Base-by-base conservation (phyloP, 1,284 basidiomycete species). In the Cryptococcus hybrid region DNA sequence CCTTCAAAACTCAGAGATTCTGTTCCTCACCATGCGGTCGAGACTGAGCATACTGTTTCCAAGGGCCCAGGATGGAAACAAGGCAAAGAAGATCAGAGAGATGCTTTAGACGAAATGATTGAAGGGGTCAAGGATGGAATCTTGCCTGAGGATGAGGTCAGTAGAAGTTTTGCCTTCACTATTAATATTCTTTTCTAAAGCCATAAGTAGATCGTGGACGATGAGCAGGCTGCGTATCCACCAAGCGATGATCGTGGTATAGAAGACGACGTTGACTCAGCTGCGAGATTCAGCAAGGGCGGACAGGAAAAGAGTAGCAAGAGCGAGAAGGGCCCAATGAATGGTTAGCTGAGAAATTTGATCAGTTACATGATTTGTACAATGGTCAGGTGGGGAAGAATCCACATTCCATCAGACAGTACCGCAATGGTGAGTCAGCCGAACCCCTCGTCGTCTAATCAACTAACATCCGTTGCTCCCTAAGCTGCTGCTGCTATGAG, bases 341-440 rank as follows among this genome's bases (percentile, higher is more conserved):
- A 48, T 71, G 64, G 61, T 66, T 79, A 4, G 74, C 75, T 0
- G 55, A 60, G 50, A 66, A 74, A 55, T 71, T 79, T 51, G 74
- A 77, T 24, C 59, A 73, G 36, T 58, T 78, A 30, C 65, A 69
- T 49, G 56, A 64, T 11, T 47, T 75, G 43, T 79, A 78, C 52
- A 58, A 69, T 35, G 73, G 67, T 3, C 63, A 62, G 3, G 57
- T 61, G 9, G 69, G 68, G 12, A 76, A 77, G 60, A 75, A 71
- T 46, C 52, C 55, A 2, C 78, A 76, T 54, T 56, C 70, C 5
- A 66, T 71, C 12, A 54, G 65, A 8, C 65, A 68, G 7, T 78
- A 76, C 49, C 62, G 62, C 50, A 58, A 62, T 53, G 66, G 70
- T 71, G 39, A 48, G 68, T 58, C 5, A 30, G 3, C 30, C 30